Conservation (phyloP, 331 rosid species). For the Acacia pycnantha region DNA sequence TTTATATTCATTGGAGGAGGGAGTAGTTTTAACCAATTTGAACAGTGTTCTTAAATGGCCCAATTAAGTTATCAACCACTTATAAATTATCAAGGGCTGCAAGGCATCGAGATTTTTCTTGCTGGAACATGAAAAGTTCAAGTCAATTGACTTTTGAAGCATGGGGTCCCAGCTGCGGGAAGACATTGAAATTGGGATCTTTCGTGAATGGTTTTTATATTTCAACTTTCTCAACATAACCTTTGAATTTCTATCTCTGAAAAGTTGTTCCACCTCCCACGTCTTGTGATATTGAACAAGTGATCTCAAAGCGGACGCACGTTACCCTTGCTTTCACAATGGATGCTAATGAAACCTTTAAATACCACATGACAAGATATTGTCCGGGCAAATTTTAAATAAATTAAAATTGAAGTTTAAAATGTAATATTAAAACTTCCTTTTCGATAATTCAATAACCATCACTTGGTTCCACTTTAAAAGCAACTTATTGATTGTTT, state of each 20-base stretch:
- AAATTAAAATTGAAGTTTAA: no score
- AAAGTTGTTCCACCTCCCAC: not conserved
- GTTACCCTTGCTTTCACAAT: not conserved
- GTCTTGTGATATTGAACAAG: not conserved
- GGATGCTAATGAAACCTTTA: not conserved
- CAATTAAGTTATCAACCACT: no score
- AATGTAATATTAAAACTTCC: not conserved
- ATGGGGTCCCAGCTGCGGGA: not conserved
- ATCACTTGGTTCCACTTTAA: not conserved
- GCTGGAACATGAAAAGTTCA: no score
- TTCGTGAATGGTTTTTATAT: not conserved
- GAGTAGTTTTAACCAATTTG: no score
- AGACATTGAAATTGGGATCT: not conserved
- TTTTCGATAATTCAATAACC: no score
- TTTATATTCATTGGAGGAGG: no score
- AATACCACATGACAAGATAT: no score
- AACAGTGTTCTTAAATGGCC: no score
- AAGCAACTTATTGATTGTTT: no score
- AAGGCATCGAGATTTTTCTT: not conserved
- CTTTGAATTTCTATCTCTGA: not conserved
- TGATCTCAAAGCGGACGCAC: not conserved
- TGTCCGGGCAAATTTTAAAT: no score
- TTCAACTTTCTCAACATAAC: not conserved
- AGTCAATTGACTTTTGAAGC: not conserved
- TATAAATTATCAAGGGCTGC: not conserved